Evolutionary conservation across 2,329 filamentous ascomycete genomes (phyloP), one percentile per base, ranked within the genome.

Genomic region (Phialocephala subalpina): DNA sequence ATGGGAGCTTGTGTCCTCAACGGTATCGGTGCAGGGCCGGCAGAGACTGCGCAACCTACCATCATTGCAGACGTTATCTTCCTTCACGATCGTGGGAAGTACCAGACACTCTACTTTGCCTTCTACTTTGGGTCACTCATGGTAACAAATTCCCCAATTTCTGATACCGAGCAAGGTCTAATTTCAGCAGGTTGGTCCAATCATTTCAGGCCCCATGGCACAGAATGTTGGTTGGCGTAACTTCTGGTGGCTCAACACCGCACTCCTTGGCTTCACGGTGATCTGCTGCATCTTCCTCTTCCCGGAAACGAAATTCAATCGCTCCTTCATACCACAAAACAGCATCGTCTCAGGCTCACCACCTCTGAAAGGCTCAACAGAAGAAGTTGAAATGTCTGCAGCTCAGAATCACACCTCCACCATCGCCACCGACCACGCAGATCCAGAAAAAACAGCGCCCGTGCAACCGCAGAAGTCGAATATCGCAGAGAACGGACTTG

Each of bases 201-300:
- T 89, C 65, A 81, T 89, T 57, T 80, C 86, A 0, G 88, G 88
- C 1, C 77, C 84, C 0, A 90, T 91, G 87, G 82, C 86, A 1
- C 78, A 84, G 52, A 81, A 85, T 40, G 74, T 84, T 3, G 87
- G 87, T 57, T 89, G 86, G 84, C 80, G 86, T 29, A 87, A 79
- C 72, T 90, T 90, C 75, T 90, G 87, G 85, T 90, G 87, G 87
- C 79, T 90, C 68, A 89, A 90, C 68, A 84, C 86, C 1, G 88
- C 74, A 1, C 59, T 90, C 1, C 76, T 87, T 2, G 83, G 78
- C 1, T 72, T 85, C 3, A 82, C 82, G 0, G 76, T 85, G 25
- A 35, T 88, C 4, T 78, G 86, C 73, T 80, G 84, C 38, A 74
- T 89, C 33, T 86, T 89, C 73, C 79, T 86, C 71, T 90, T 90